Base-by-base conservation (phyloP, 805 yeast species). In the Sugiyamaella marilandica region DNA sequence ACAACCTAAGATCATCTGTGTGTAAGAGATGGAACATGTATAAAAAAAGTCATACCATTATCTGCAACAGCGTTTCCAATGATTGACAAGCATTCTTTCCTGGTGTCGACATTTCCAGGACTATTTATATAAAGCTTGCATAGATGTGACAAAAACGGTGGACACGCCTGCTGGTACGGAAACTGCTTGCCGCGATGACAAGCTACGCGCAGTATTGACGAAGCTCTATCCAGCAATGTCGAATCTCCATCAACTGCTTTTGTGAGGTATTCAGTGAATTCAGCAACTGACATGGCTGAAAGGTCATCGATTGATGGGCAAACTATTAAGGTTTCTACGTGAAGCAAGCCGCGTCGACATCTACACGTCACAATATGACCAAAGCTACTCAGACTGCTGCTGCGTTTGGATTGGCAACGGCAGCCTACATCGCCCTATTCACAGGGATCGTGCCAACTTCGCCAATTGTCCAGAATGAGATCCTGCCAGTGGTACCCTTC, bases 401-500 rank as follows among this genome's bases (percentile, higher is more conserved):
- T 54, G 68, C 78, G 5, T 57, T 76, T 29, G 74, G 76, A 55
- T 70, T 77, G 19, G 61, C 74, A n/a, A 64, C 76, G 5, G 76
- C 84, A 1, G 64, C 81, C 7, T 84, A 84, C 69, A 70, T 76
- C 60, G 76, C 81, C 2, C 70, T 83, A 26, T 67, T 66, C 54
- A 59, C 72, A 14, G 83, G 82, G 13, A 74, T 76, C 39, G 69
- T 84, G 52, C 89, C 89, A 43, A 69, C 78, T 5, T 73, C 81
- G 8, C 67, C 65, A n/a, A 59, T 65, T 32, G 61, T 84, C 59
- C 76, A 74, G 46, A 62, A 70, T 26, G 82, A 82, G 59, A 76
- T 84, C 47, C 69, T 84, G 56, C 89, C 89, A 9, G 82, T 74
- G 53, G 61, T 84, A 54, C 90, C 90, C 33, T 83, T 77, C 74